phyloP scores from a whole-genome alignment of 805 yeast species.

The Teunomyces kruisii region DNA sequence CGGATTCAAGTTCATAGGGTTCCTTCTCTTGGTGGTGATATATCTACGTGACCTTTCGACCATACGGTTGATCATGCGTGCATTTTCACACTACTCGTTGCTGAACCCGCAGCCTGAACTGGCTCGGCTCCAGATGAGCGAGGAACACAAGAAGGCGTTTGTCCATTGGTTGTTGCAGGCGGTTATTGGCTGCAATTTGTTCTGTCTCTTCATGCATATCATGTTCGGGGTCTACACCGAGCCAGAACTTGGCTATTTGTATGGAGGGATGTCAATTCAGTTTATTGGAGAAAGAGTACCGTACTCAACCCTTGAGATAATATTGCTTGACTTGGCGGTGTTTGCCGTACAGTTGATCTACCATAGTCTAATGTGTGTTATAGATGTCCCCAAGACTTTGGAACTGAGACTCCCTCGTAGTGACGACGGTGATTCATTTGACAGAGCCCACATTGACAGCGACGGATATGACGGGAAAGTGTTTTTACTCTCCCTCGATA shows the following conservation, averaged over 20 bases:
- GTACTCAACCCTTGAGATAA: constrained; percentile 20
- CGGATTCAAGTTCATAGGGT: constrained; percentile 35
- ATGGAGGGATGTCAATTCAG: constrained; percentile 36
- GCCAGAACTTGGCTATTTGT: constrained; percentile 19
- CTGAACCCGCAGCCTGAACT: constrained; percentile 23
- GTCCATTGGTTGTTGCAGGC: constrained; percentile 26
- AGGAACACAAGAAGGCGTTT: constrained; percentile 26
- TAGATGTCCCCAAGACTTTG: constrained; percentile 31
- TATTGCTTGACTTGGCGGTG: constrained; percentile 26
- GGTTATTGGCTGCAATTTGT: constrained; percentile 21
- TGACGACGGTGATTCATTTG: not conserved
- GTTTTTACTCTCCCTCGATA: constrained; percentile 25
- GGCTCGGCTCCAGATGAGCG: constrained; percentile 15
- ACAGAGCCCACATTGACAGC: constrained; percentile 16
- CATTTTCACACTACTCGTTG: constrained; percentile 26
- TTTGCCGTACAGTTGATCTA: constrained; percentile 28
- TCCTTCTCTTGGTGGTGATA: constrained; percentile 32
- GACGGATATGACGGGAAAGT: constrained; percentile 45
- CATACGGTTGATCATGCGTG: constrained; percentile 25
- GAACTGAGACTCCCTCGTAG: constrained; percentile 5
- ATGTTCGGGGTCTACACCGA: constrained; percentile 21
- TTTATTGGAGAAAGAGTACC: constrained; percentile 42
- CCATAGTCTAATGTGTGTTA: constrained; percentile 33
- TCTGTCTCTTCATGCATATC: constrained; percentile 26
- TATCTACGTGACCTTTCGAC: constrained; percentile 45